These are phyloP conservation scores for Thuja plicata DNA, from an alignment of 83 land plant species.

Conservation along the genomic window DNA sequence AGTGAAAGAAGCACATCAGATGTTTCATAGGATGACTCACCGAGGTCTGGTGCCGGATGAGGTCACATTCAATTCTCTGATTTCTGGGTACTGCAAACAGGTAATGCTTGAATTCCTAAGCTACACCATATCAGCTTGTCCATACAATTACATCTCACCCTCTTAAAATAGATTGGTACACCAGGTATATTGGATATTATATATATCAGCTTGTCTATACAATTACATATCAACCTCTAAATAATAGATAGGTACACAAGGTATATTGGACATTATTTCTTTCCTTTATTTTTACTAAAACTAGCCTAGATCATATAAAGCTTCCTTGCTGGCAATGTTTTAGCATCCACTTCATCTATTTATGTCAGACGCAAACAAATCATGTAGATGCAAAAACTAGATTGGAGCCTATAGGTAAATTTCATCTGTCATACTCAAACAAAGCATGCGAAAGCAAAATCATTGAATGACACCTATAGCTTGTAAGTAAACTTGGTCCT, in stretches of 20 bases:
- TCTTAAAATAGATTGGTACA: neutral
- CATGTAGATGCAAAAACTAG: neutral
- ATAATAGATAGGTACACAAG: neutral
- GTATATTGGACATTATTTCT: neutral
- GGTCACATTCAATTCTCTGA: constrained; percentile 29
- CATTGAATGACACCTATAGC: neutral
- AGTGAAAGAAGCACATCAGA: constrained; percentile 23
- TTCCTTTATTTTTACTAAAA: neutral
- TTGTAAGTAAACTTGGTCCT: neutral
- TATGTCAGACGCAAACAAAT: neutral
- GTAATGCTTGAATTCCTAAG: neutral
- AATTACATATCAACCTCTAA: neutral
- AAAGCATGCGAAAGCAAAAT: neutral
- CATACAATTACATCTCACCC: neutral
- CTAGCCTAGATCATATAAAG: neutral
- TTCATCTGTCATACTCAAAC: neutral
- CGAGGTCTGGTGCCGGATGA: constrained; percentile 30
- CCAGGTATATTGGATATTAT: neutral
- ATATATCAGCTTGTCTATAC: neutral
- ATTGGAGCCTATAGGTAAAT: neutral
- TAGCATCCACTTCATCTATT: neutral
- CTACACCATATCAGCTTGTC: neutral
- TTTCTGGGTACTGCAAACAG: constrained; percentile 54
- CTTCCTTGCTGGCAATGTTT: neutral
- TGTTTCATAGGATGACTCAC: constrained; percentile 33